phyloP scores from a whole-genome alignment of 2,329 filamentous ascomycete species.

The Chrysoporthe austroafricana region DNA sequence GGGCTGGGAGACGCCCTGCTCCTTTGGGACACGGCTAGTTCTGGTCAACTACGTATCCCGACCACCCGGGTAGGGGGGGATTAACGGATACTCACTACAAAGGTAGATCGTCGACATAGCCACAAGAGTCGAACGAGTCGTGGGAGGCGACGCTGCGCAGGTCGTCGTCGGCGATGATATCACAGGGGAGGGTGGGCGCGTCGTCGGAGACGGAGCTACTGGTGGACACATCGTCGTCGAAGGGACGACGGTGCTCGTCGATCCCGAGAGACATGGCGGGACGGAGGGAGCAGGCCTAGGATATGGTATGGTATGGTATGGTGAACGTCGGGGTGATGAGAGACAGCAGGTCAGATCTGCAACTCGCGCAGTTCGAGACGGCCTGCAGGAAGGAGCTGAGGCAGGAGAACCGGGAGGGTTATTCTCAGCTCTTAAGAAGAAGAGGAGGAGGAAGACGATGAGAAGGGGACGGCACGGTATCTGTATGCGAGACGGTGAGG shows the following conservation, averaged over 20 bases:
- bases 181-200: constrained; percentile 14
- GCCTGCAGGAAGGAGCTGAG: neutral
- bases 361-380: too few species aligned
- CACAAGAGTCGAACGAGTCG: constrained; percentile 14
- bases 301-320: neutral
- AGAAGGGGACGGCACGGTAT: neutral
- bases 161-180: constrained; percentile 13
- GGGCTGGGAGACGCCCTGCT: constrained; percentile 29
- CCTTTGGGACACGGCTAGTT: constrained; percentile 30
- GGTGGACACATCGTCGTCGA: constrained; percentile 10
- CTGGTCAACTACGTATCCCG: neutral
- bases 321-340: neutral
- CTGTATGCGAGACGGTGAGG: constrained; percentile 2
- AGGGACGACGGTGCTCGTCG: neutral
- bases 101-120: constrained; percentile 4
- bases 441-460: neutral
- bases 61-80: neutral
- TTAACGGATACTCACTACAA: constrained; percentile 2
- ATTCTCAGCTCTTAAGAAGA: constrained; percentile 6
- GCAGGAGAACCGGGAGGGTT: neutral
- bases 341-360: neutral
- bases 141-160: constrained; percentile 11
- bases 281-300: neutral
- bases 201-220: constrained; percentile 20
- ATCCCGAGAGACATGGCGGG: constrained; percentile 7